Evolutionary conservation across 1,139 yeast genomes (phyloP).

Genomic region (Suhomyces terraborum): DNA sequence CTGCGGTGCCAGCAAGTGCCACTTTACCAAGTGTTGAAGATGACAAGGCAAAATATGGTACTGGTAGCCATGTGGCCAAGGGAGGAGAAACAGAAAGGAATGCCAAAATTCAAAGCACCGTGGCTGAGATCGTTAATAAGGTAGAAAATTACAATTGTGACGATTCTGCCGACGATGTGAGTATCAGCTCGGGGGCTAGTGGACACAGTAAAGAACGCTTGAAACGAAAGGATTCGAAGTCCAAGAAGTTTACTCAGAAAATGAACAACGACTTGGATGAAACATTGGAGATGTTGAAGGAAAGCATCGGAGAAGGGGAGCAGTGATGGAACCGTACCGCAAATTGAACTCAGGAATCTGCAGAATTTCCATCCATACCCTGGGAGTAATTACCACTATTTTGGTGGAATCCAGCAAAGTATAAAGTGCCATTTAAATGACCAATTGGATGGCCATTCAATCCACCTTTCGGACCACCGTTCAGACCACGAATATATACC

Average conservation of each 20-base stretch:
- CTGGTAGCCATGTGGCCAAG: not conserved
- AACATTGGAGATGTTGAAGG: constrained; percentile 45
- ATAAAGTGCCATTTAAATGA: too few species aligned
- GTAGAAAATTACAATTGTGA: constrained; percentile 13
- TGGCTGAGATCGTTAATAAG: constrained; percentile 15
- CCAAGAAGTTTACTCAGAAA: constrained; percentile 26
- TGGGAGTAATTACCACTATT: too few species aligned
- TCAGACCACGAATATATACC: too few species aligned
- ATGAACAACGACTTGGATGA: constrained; percentile 39
- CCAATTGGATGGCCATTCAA: too few species aligned
- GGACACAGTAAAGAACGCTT: constrained; percentile 6
- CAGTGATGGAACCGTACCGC: too few species aligned
- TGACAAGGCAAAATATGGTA: not conserved
- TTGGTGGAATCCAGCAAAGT: too few species aligned
- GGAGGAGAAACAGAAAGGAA: not conserved
- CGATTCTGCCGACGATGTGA: constrained; percentile 12
- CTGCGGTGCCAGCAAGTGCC: constrained; percentile 11
- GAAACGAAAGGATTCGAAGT: constrained; percentile 15
- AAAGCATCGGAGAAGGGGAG: constrained; percentile 30
- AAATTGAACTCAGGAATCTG: too few species aligned
- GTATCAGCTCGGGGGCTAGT: constrained; percentile 10
- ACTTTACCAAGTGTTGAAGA: constrained; percentile 8
- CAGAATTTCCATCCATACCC: too few species aligned
- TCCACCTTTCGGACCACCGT: too few species aligned
- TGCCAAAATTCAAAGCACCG: constrained; percentile 9